Evolutionary conservation across 225 moss, liverwort and hornwort species (phyloP), one percentile per base, ranked within the genome.

Genomic region (Polytrichum commune): DNA sequence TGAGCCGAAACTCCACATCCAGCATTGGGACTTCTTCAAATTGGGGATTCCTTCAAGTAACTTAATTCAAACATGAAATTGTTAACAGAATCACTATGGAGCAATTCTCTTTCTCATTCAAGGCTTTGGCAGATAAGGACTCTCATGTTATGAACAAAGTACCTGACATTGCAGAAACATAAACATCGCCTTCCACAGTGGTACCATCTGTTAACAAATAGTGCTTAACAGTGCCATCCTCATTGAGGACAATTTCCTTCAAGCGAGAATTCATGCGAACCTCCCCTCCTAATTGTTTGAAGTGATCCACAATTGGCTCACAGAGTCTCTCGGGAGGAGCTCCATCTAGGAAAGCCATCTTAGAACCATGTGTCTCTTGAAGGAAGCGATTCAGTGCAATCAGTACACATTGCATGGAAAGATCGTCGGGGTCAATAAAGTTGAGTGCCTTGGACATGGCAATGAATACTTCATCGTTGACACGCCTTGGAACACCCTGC

Each of bases 361-460:
- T 93, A 27, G 96, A 97, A 54, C 96, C 96, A 77, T 97, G 96
- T 5, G 81, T 97, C 84, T 97, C 96, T 84, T 95, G 96, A 73
- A 97, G 83, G 64, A 97, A 97, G 27, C 96, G 92, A 60, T 97
- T 97, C 66, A 97, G 71, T 5, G 96, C 96, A 72, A 97, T 97
- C 66, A 97, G 82, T 67, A 97, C 96, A 65, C 93, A 93, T 68
- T 97, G 93, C 96, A 97, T 97, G 22, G 96, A 97, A 20, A 97
- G 90, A 67, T 97, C 96, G 78, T 97, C 96, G 4, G 96, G 96
- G 72, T 97, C 92, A 56, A 97, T 97, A 69, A 97, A 97, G 68
- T 97, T 97, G 22, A 93, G 86, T 35, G 96, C 96, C 86, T 97
- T 97, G 19, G 96, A 97, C 96, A 97, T 97, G 16, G 96, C 96